Base-by-base conservation (phyloP, 176 grass and related monocot species). In the Oryza brachyantha region DNA sequence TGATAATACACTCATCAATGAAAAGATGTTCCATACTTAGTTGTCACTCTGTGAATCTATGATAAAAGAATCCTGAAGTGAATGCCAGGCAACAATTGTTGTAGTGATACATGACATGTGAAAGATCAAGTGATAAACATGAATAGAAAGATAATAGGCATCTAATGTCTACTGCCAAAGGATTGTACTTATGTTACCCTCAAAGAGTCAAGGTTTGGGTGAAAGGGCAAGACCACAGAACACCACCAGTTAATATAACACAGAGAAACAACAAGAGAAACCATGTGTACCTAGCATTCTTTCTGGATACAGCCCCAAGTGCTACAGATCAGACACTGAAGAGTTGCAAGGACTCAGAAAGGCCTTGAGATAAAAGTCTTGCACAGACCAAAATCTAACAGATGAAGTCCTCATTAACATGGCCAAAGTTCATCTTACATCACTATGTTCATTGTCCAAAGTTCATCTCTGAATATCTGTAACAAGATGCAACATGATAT, bases 381-480 rank as follows among this genome's bases (percentile, higher is more conserved):
- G 61, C 31, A 83, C 43, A 55, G 76, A 84, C 35, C 52, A 76
- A 75, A 75, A 88, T 54, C 70, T 74, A 36, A 52, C 22, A 83
- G 38, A 52, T 52, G 46, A 66, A 75, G 64, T 54, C 62, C 70
- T 59, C 55, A 9, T 29, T 80, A 69, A 43, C 2, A 24, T 19
- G n/a, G n/a, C n/a, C n/a, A n/a, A n/a, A n/a, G n/a, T n/a, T n/a
- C 74, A 75, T 80, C n/a, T n/a, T n/a, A n/a, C 76, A 19, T 48
- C 7, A 42, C 61, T 82, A 78, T 73, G 64, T 69, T 95, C 78
- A 89, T 45, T 91, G 84, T 60, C 92, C 96, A 89, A 99, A 95
- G 80, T 94, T 98, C 92, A 98, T 98, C 79, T 94, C 90, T 2
- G 92, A 99, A 64, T 99, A 99, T 68, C 96, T 98, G 79, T 2